These are phyloP conservation scores for Haplographium delicatum DNA, from an alignment of 495 filamentous ascomycete genomes.

Conservation along the genomic window DNA sequence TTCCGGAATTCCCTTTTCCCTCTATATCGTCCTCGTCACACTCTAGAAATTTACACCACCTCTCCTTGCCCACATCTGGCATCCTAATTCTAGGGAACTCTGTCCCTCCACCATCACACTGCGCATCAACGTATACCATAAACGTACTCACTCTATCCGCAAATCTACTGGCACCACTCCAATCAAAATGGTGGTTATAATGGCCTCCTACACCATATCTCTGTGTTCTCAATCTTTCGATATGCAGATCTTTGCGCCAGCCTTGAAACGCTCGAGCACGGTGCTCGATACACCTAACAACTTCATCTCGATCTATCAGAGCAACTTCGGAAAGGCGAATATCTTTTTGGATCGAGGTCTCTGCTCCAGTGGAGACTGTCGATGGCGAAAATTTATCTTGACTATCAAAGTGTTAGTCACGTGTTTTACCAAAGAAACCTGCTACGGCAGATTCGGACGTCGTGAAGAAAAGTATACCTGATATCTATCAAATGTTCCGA, in stretches of 20 bases:
- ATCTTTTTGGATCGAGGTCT: slow-evolving; percentile 38
- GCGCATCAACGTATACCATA: slow-evolving; percentile 57
- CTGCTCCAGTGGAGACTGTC: slow-evolving; percentile 45
- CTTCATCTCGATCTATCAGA: slow-evolving; percentile 46
- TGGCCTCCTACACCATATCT: slow-evolving; percentile 53
- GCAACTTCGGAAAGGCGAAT: slow-evolving; percentile 55
- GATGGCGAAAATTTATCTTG: slow-evolving; percentile 47
- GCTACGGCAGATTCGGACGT: slow-evolving; percentile 12
- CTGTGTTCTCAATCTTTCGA: slow-evolving; percentile 59
- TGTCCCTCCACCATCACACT: slow-evolving; percentile 58
- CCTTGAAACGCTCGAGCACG: slow-evolving; percentile 56
- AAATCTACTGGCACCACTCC: slow-evolving; percentile 38
- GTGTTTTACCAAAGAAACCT: no score
- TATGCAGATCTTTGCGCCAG: slow-evolving; percentile 51
- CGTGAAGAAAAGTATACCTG: slow-evolving; percentile 32
- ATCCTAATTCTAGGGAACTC: slow-evolving; percentile 45
- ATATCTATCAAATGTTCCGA: slow-evolving; percentile 43
- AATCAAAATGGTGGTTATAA: slow-evolving; percentile 57
- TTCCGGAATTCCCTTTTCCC: slow-evolving; percentile 1
- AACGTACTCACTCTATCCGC: slow-evolving; percentile 50
- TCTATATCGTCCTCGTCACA: slow-evolving; percentile 18
- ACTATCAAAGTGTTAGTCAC: slow-evolving; percentile 26
- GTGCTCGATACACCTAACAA: slow-evolving; percentile 54
- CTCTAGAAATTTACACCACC: slow-evolving; percentile 34
- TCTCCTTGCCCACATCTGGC: slow-evolving; percentile 7